Percentiles rank a stretch among this genome's conserved stretches.
Evolutionary conservation across 2,329 filamentous ascomycete genomes (phyloP).

Genomic region (Alternaria sp.): DNA sequence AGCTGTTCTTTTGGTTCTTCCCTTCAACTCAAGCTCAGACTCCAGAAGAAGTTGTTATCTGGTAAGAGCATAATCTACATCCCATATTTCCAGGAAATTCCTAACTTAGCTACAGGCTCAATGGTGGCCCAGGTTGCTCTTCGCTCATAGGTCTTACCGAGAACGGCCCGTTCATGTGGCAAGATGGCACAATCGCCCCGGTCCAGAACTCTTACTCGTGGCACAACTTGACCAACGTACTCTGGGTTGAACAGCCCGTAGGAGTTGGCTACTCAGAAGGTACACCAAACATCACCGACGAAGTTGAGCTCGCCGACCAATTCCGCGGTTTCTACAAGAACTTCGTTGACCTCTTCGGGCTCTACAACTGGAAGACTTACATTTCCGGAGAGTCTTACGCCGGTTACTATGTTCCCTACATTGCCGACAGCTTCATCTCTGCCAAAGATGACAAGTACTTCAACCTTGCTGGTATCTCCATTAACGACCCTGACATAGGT

Average conservation of each 20-base stretch:
- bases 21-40: conserved; percentile 62
- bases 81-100: conserved; percentile 8
- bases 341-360: conserved; percentile 64
- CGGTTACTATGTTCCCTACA: conserved; percentile 66
- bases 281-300: conserved; percentile 57
- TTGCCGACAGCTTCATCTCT: conserved; percentile 64
- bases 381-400: conserved; percentile 65
- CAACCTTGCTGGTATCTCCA: conserved; percentile 61
- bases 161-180: conserved; percentile 69
- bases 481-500: conserved; percentile 60
- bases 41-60: conserved; percentile 69
- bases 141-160: conserved; percentile 77
- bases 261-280: conserved; percentile 57
- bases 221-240: conserved; percentile 58
- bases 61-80: conserved; percentile 28
- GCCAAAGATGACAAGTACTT: conserved; percentile 60
- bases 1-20: conserved; percentile 73
- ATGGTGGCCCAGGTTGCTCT: conserved; percentile 53
- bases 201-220: conserved; percentile 75
- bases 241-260: conserved; percentile 60
- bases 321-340: conserved; percentile 64
- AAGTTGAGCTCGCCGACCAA: conserved; percentile 57
- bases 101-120: conserved; percentile 39
- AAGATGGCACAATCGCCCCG: conserved; percentile 72
- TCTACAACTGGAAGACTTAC: conserved; percentile 63